phyloP scores from a whole-genome alignment of 139 green algal species.

The Chlorella sp. region DNA sequence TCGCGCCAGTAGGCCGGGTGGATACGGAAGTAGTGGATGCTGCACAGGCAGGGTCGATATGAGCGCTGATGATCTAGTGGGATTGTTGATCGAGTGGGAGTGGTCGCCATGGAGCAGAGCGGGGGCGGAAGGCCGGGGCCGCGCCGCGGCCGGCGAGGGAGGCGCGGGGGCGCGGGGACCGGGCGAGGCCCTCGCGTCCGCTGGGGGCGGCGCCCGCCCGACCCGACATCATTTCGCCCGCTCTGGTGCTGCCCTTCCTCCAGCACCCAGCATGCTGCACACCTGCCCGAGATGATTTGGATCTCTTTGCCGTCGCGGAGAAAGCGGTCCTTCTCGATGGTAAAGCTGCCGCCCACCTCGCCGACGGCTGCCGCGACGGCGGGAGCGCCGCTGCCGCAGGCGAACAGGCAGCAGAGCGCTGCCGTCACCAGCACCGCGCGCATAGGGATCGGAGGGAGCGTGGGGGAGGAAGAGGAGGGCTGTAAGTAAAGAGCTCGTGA shows the following conservation, averaged over 20 bases:
- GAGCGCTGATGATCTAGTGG: not conserved
- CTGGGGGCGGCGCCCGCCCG: not conserved
- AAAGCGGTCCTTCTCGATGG: conserved; percentile 40
- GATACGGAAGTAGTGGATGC: conserved; percentile 66
- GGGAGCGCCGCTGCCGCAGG: not conserved
- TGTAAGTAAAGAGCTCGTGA: too few species aligned
- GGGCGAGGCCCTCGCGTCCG: not conserved
- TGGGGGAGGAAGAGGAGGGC: too few species aligned
- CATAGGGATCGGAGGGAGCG: too few species aligned
- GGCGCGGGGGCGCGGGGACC: not conserved
- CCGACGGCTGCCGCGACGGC: not conserved
- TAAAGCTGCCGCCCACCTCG: conserved; percentile 21
- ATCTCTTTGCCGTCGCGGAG: conserved; percentile 38
- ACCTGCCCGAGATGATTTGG: conserved; percentile 55
- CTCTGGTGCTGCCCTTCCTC: too few species aligned
- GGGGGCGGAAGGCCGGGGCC: not conserved
- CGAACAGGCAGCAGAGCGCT: too few species aligned
- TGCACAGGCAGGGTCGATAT: not conserved
- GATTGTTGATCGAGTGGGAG: not conserved
- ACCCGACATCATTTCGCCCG: too few species aligned
- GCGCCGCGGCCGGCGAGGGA: not conserved
- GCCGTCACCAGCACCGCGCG: too few species aligned
- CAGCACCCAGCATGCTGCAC: too few species aligned
- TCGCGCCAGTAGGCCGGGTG: conserved; percentile 56
- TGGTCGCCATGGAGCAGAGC: not conserved